Percentiles rank a stretch among this genome's conserved stretches.
Conservation (phyloP, 73 alveolate species). For the Paramecium octaurelia region DNA sequence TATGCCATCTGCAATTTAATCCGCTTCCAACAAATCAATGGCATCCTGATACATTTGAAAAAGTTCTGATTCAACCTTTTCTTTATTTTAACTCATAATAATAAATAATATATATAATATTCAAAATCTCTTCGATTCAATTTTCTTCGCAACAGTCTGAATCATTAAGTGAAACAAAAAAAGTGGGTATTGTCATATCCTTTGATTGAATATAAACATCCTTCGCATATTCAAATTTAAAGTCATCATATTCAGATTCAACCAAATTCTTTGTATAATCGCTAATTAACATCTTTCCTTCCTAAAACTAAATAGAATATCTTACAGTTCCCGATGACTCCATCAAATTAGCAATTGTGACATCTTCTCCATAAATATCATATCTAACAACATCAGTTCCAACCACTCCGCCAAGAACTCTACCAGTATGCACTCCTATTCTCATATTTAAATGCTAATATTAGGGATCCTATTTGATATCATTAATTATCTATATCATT, state of each 20-base stretch:
- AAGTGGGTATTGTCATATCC: not conserved
- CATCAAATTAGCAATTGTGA: constrained; percentile 15
- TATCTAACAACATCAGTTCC: constrained; percentile 67
- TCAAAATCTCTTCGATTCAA: not conserved
- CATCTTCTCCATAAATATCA: constrained; percentile 69
- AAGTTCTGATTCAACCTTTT: not conserved
- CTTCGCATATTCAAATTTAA: not conserved
- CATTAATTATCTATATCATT: constrained; percentile 45
- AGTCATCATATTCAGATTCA: constrained; percentile 17
- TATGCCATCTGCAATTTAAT: not conserved
- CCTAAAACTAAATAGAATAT: not conserved
- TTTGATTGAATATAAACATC: not conserved
- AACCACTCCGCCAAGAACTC: constrained; percentile 60
- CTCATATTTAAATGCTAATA: constrained; percentile 56
- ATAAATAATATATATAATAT: not conserved
- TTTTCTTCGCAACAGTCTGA: not conserved
- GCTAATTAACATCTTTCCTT: constrained; percentile 16
- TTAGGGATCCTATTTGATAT: constrained; percentile 1
- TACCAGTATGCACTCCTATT: constrained; percentile 67
- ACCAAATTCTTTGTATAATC: constrained; percentile 1
- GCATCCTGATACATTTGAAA: not conserved
- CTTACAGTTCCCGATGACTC: constrained; percentile 23
- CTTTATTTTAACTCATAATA: constrained; percentile 7
- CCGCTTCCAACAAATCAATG: not conserved
- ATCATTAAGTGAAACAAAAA: constrained; percentile 12